These are phyloP conservation scores for Pulveroboletus ravenelii DNA, from an alignment of 768 basidiomycete species.

Conservation along the genomic window DNA sequence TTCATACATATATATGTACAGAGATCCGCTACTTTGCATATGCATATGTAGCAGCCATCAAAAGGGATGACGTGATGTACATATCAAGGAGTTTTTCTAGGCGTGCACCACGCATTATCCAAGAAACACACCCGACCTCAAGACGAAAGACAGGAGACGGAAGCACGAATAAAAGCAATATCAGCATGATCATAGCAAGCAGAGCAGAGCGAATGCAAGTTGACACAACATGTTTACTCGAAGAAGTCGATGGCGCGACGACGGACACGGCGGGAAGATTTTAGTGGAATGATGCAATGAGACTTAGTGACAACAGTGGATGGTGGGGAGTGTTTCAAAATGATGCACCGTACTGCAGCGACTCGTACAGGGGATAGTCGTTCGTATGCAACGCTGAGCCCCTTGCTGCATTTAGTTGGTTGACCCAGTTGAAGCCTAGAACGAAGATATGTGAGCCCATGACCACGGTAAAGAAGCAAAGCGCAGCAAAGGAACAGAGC, in stretches of 20 bases:
- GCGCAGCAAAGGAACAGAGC: neutral
- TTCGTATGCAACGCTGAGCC: conserved; percentile 17
- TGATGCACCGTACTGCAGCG: conserved; percentile 13
- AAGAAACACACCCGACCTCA: neutral
- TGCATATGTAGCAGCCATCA: no score
- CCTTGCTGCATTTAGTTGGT: conserved; percentile 21
- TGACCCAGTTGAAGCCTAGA: conserved; percentile 36
- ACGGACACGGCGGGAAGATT: neutral
- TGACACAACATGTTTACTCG: neutral
- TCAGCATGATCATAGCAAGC: neutral
- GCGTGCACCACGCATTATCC: neutral
- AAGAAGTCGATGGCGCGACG: neutral
- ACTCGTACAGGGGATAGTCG: conserved; percentile 27
- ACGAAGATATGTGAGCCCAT: neutral
- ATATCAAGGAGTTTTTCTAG: no score
- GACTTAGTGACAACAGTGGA: no score
- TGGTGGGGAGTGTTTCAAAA: neutral
- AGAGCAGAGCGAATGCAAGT: neutral
- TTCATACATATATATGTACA: no score
- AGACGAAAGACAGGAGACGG: neutral
- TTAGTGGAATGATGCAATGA: neutral
- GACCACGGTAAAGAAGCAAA: neutral
- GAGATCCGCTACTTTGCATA: no score
- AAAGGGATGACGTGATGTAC: no score
- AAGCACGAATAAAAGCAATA: neutral